Evolutionary conservation across 2,329 filamentous ascomycete genomes (phyloP).

Genomic region (Pyrenochaeta sp.): DNA sequence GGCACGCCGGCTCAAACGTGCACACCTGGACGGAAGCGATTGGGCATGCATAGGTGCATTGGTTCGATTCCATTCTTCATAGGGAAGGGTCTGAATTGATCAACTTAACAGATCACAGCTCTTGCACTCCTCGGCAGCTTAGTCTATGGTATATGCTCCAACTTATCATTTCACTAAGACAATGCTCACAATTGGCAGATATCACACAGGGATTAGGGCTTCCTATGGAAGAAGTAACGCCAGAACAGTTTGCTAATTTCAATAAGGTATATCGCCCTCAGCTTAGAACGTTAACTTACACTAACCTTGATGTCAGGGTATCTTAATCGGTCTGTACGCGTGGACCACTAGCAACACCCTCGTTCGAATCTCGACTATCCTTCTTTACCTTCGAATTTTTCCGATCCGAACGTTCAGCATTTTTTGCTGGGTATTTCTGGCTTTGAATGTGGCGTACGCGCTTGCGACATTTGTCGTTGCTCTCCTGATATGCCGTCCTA

Average conservation of each 20-base stretch:
- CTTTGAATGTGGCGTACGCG: not conserved
- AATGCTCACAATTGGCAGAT: not conserved
- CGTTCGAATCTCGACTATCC: not conserved
- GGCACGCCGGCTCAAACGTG: not conserved
- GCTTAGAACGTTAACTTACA: not conserved
- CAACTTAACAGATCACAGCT: not conserved
- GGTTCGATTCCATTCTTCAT: not conserved
- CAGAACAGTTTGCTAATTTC: not conserved
- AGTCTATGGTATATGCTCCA: not conserved
- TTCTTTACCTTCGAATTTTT: slow-evolving; percentile 3
- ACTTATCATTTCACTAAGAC: not conserved
- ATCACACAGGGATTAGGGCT: slow-evolving; percentile 1
- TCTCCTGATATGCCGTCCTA: slow-evolving; percentile 10
- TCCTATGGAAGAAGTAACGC: not conserved
- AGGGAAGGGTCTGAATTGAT: not conserved
- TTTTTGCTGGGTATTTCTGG: not conserved
- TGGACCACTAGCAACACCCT: slow-evolving; percentile 4
- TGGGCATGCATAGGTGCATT: not conserved
- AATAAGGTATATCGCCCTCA: not conserved
- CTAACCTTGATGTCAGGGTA: not conserved
- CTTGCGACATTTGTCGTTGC: slow-evolving; percentile 1
- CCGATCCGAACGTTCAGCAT: not conserved
- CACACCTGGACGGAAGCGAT: not conserved
- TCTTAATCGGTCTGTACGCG: not conserved
- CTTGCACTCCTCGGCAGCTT: not conserved